These are phyloP conservation scores for Penicillium turbatum DNA, from an alignment of 495 filamentous ascomycete genomes.

Conservation along the genomic window DNA sequence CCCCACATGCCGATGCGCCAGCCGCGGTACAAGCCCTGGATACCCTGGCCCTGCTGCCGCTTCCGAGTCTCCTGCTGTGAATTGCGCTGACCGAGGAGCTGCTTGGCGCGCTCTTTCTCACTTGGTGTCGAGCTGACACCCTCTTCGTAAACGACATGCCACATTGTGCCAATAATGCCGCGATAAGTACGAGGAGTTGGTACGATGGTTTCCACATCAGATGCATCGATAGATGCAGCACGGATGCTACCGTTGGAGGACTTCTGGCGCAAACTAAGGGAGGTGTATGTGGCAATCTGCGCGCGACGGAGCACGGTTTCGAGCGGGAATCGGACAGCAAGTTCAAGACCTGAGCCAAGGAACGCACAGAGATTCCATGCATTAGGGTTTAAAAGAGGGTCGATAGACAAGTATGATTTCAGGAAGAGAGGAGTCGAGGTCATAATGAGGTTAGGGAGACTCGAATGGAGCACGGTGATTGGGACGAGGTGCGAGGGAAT, in stretches of 20 bases:
- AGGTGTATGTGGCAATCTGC: conserved; percentile 64
- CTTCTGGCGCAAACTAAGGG: conserved; percentile 48
- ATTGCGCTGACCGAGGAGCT: conserved; percentile 32
- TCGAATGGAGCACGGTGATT: conserved; percentile 80
- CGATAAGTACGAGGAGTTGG: conserved; percentile 58
- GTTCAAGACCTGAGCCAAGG: conserved; percentile 66
- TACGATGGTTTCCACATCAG: conserved; percentile 67
- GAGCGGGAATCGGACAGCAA: conserved; percentile 79
- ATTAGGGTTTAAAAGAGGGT: conserved; percentile 74
- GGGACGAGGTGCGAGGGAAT: conserved; percentile 67
- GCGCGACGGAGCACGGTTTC: conserved; percentile 89
- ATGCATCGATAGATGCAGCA: conserved; percentile 38
- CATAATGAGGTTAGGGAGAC: conserved; percentile 73
- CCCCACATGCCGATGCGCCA: conserved; percentile 98
- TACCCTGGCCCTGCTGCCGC: conserved; percentile 66
- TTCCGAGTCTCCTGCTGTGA: conserved; percentile 38
- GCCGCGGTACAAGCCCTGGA: conserved; percentile 82
- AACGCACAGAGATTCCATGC: conserved; percentile 76
- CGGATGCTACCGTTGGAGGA: conserved; percentile 44
- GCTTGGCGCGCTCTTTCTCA: conserved; percentile 33
- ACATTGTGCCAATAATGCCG: conserved; percentile 84
- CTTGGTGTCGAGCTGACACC: conserved; percentile 45
- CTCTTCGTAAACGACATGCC: conserved; percentile 79
- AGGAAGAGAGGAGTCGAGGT: conserved; percentile 78
- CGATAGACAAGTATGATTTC: conserved; percentile 70